Conservation (phyloP, 1,284 basidiomycete genomes). For the Trichosporon ovoides region DNA sequence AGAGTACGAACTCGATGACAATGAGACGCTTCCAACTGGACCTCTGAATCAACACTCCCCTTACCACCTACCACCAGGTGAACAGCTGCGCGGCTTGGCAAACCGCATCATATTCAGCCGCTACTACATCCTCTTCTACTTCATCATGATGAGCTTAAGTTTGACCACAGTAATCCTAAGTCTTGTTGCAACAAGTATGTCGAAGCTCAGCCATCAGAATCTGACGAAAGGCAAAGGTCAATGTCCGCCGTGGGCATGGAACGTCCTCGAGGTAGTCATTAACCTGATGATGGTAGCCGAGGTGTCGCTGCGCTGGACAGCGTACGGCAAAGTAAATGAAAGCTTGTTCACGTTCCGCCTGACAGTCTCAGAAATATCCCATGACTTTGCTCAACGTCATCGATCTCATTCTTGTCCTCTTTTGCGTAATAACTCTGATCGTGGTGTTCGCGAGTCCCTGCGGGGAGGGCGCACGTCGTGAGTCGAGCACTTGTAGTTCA, state of each 20-base stretch:
- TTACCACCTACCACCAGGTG: conserved; percentile 42
- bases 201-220: background rate
- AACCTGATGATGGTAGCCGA: conserved; percentile 89
- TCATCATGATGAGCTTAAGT: conserved; percentile 82
- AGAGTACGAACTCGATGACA: conserved; percentile 27
- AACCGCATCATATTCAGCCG: conserved; percentile 47
- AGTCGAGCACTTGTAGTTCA: conserved; percentile 11
- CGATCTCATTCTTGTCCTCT: conserved; percentile 74
- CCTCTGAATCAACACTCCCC: conserved; percentile 22
- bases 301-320: conserved; percentile 78
- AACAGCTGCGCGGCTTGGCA: conserved; percentile 47
- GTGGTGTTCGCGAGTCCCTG: conserved; percentile 64
- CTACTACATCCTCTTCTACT: conserved; percentile 62
- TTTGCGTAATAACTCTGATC: conserved; percentile 79
- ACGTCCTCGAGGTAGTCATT: conserved; percentile 82
- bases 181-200: conserved; percentile 52
- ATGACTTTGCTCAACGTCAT: conserved; percentile 82
- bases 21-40: background rate
- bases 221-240: conserved; percentile 25
- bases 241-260: conserved; percentile 61
- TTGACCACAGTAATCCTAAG: conserved; percentile 85
- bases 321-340: conserved; percentile 68
- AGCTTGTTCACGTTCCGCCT: background rate
- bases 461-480: conserved; percentile 40
- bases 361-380: conserved; percentile 76